A percentile compares a stretch with the other conserved stretches of the same genome.
These are phyloP conservation scores for Hypericum androsaemum DNA, from an alignment of 345 rosid species.

Conservation along the genomic window DNA sequence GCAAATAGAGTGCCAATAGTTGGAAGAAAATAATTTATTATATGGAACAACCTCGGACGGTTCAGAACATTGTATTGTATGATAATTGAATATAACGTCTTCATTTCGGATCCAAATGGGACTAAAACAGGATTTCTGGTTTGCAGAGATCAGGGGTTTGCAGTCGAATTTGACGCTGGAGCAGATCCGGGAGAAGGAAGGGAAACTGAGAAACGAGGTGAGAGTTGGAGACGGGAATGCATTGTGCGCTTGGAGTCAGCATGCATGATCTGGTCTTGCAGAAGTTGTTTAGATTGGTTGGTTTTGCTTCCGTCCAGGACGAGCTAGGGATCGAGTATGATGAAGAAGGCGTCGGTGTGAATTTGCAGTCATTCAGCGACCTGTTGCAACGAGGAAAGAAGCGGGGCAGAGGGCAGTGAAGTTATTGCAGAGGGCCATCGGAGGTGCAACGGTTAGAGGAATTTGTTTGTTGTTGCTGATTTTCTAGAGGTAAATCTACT, in stretches of 20 bases:
- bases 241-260: constrained; percentile 16
- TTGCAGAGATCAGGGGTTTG: constrained; percentile 57
- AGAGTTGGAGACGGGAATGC: constrained; percentile 50
- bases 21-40: too few species aligned
- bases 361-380: constrained; percentile 50
- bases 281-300: constrained; percentile 9
- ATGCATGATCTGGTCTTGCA: constrained; percentile 3
- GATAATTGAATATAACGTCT: too few species aligned
- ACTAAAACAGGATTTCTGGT: constrained; percentile 9
- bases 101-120: too few species aligned
- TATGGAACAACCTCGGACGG: too few species aligned
- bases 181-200: constrained; percentile 55
- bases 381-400: constrained; percentile 50
- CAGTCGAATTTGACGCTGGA: constrained; percentile 73
- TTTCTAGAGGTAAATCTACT: neutral
- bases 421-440: neutral
- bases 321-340: constrained; percentile 86
- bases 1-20: neutral
- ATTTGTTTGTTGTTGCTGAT: neutral
- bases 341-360: constrained; percentile 72
- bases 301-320: constrained; percentile 41
- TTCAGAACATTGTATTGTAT: too few species aligned
- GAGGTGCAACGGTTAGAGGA: neutral
- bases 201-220: constrained; percentile 58
- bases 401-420: constrained; percentile 38